Evolutionary conservation across 2,329 filamentous ascomycete genomes (phyloP), one percentile per base, ranked within the genome.

Genomic region (Penicillium capsulatum): DNA sequence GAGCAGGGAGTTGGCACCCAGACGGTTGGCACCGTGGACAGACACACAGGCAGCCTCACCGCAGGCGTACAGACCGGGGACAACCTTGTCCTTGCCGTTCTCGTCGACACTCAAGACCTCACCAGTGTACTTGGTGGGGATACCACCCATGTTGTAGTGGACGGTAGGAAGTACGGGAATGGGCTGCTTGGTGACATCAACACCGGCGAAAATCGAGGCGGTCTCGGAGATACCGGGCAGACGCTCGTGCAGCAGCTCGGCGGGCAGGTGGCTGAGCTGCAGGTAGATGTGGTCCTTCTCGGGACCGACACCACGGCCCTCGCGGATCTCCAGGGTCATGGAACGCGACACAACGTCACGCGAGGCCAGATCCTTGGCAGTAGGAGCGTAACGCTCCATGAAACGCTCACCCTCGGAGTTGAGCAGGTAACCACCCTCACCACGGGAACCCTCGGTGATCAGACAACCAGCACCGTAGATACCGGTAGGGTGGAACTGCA

Each of bases 101-200:
- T 86, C 83, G 57, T 96, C 88, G 36, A 94, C 75, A 13, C 88
- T 94, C 55, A 98, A 71, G 46, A 97, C 92, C 73, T 98, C 89
- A 68, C 92, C 91, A 48, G 88, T 96, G 78, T 95, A 97, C 63
- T 87, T 88, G 54, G 92, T 97, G 36, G 91, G 91, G 57, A 98
- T 96, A 78, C 92, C 91, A 70, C 91, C 91, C 92, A 97, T 98
- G 79, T 96, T 96, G 80, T 98, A 98, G 77, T 98, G 90, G 54
- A 96, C 91, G 31, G 91, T 97, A 42, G 91, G 91, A 48, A 97
- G 77, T 53, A 97, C 91, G 47, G 91, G 91, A 57, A 97, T 97
- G 52, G 91, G 91, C 72, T 96, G 86, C 76, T 95, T 96, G 63
- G 83, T 84, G 55, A 98, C 91, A 67, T 98, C 92, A 58, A 98